phyloP scores from a whole-genome alignment of 2,329 filamentous ascomycete genomes.

The Nemania diffusa region DNA sequence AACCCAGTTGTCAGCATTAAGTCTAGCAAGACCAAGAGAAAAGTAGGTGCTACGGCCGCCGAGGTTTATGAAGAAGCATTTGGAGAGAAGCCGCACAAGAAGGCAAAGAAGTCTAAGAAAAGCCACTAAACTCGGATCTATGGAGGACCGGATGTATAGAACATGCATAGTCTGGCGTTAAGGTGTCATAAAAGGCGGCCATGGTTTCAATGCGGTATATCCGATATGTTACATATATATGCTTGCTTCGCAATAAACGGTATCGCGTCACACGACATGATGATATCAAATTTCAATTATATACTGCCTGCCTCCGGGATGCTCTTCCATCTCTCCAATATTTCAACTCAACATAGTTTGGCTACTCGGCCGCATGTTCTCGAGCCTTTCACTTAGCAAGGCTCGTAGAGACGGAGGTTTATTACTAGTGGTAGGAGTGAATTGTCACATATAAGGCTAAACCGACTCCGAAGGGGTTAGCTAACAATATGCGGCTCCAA shows the following conservation, averaged over 20 bases:
- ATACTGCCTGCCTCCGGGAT: neutral
- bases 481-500: neutral
- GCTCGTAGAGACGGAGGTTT: neutral
- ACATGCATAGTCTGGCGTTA: slow-evolving; percentile 35
- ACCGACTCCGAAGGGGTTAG: neutral
- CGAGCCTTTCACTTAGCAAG: neutral
- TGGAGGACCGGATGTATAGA: slow-evolving; percentile 16
- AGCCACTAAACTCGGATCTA: slow-evolving; percentile 25
- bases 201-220: slow-evolving; percentile 15
- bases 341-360: neutral
- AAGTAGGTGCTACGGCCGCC: slow-evolving; percentile 67
- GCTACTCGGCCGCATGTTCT: neutral
- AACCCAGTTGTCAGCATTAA: slow-evolving; percentile 82
- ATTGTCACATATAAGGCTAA: neutral
- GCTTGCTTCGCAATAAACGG: neutral
- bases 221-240: neutral
- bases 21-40: slow-evolving; percentile 79
- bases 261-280: neutral
- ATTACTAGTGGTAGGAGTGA: neutral
- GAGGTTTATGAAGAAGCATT: slow-evolving; percentile 72
- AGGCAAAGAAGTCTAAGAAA: slow-evolving; percentile 66
- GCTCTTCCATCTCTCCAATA: neutral
- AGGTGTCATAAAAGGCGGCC: slow-evolving; percentile 27
- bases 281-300: slow-evolving; percentile 14
- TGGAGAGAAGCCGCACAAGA: slow-evolving; percentile 61